These are phyloP conservation scores for Stentor roeselii DNA, from an alignment of 73 alveolate species.

Conservation along the genomic window DNA sequence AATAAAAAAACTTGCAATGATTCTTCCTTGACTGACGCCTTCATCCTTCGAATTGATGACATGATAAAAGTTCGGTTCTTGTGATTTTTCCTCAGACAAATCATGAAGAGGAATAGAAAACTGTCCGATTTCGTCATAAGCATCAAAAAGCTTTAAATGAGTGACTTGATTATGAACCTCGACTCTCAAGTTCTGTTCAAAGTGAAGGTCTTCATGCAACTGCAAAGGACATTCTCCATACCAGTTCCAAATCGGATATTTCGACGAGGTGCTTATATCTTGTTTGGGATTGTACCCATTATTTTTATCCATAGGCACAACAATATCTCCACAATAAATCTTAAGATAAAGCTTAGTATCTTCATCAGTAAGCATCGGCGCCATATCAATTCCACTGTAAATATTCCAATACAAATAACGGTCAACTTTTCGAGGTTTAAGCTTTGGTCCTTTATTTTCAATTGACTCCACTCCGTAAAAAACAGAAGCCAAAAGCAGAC, in stretches of 20 bases:
- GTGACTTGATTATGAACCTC: slow-evolving; percentile 14
- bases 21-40: slow-evolving; percentile 53
- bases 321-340: slow-evolving; percentile 42
- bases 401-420: slow-evolving; percentile 38
- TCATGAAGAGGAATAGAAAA: slow-evolving; percentile 31
- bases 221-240: not conserved
- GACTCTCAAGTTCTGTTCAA: slow-evolving; percentile 14
- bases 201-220: slow-evolving; percentile 14
- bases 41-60: slow-evolving; percentile 27
- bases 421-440: slow-evolving; percentile 33
- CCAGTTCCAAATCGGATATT: slow-evolving; percentile 20
- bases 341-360: slow-evolving; percentile 35
- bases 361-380: slow-evolving; percentile 45
- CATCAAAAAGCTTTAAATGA: not conserved
- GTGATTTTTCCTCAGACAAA: not conserved
- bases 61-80: slow-evolving; percentile 33
- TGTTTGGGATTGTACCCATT: not conserved
- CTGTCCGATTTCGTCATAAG: slow-evolving; percentile 22
- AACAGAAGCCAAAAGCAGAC: not conserved
- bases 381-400: slow-evolving; percentile 56
- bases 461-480: slow-evolving; percentile 10
- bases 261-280: not conserved
- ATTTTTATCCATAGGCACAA: not conserved
- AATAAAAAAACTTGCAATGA: slow-evolving; percentile 49
- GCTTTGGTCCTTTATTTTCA: slow-evolving; percentile 42